Evolutionary conservation across 371 early-diverging fungal genomes (phyloP).

Genomic region (Mortierella sp.): DNA sequence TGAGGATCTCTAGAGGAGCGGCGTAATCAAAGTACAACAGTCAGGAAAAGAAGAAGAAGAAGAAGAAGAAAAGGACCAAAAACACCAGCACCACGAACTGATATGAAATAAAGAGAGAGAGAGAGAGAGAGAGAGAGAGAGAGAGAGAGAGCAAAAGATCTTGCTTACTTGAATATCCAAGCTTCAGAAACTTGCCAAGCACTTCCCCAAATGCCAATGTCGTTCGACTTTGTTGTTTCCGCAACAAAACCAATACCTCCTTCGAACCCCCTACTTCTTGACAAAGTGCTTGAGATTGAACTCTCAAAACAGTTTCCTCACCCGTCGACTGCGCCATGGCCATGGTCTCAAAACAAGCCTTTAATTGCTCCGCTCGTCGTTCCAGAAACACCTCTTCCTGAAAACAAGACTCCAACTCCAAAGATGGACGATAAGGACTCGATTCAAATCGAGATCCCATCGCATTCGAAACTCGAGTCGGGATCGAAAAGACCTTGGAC

Average conservation of each 20-base stretch:
- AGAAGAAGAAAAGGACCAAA: not conserved
- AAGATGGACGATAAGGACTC: not conserved
- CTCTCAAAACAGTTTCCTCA: not conserved
- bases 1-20: constrained; percentile 16
- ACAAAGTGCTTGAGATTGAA: not conserved
- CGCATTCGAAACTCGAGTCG: constrained; percentile 31
- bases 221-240: not conserved
- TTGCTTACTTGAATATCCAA: constrained; percentile 31
- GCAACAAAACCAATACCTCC: not conserved
- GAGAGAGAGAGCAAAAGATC: too few relatives aligned
- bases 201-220: constrained; percentile 8
- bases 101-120: not conserved
- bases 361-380: constrained; percentile 18
- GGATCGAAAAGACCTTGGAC: constrained; percentile 34
- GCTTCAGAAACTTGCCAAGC: constrained; percentile 22
- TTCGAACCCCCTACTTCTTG: not conserved
- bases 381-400: constrained; percentile 31
- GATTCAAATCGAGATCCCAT: constrained; percentile 10
- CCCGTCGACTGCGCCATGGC: not conserved
- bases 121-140: too few relatives aligned
- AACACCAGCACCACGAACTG: not conserved
- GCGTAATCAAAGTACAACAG: not conserved
- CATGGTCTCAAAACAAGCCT: constrained; percentile 5
- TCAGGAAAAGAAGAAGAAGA: not conserved
- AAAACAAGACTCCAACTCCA: constrained; percentile 22